Evolutionary conservation across 495 filamentous ascomycete species (phyloP).

Genomic region (Daldinia grandis): DNA sequence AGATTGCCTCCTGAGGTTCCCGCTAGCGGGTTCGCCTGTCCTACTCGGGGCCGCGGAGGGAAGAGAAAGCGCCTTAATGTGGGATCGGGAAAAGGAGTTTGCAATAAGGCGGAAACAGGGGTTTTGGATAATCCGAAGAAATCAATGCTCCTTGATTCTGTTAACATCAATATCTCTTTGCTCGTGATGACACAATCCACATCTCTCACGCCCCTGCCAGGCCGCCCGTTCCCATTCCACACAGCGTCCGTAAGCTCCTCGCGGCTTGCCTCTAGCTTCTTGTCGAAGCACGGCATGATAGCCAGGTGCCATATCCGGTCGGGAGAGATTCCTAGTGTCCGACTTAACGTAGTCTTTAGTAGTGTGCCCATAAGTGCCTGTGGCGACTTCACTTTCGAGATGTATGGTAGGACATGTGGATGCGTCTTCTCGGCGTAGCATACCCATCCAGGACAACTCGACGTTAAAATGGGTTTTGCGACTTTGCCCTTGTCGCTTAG

Average conservation of each 20-base stretch:
- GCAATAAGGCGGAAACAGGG: slow-evolving; percentile 48
- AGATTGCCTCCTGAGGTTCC: slow-evolving; percentile 93
- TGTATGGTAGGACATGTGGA: slow-evolving; percentile 87
- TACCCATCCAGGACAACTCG: slow-evolving; percentile 96
- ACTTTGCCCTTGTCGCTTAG: slow-evolving; percentile 43
- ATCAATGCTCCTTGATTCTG: slow-evolving; percentile 76
- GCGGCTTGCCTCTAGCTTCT: slow-evolving; percentile 95
- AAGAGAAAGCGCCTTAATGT: slow-evolving; percentile 77
- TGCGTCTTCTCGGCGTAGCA: slow-evolving; percentile 99
- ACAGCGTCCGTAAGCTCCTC: slow-evolving; percentile 85
- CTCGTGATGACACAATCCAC: slow-evolving; percentile 98
- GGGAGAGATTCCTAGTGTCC: slow-evolving; percentile 71
- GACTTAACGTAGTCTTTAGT: slow-evolving; percentile 82
- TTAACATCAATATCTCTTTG: slow-evolving; percentile 88
- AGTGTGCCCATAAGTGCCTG: slow-evolving; percentile 91
- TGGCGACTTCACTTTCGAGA: slow-evolving; percentile 90
- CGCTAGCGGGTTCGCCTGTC: slow-evolving; percentile 47
- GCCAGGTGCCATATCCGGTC: slow-evolving; percentile 92
- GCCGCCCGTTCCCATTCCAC: slow-evolving; percentile 65
- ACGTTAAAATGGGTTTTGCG: slow-evolving; percentile 80
- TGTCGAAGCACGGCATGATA: slow-evolving; percentile 98
- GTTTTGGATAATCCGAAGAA: slow-evolving; percentile 73
- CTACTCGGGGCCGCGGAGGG: slow-evolving; percentile 45
- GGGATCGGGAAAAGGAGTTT: slow-evolving; percentile 70
- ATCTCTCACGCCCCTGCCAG: slow-evolving; percentile 72